phyloP scores from a whole-genome alignment of 2,329 filamentous ascomycete species.

The Sclerotinia spermophila region DNA sequence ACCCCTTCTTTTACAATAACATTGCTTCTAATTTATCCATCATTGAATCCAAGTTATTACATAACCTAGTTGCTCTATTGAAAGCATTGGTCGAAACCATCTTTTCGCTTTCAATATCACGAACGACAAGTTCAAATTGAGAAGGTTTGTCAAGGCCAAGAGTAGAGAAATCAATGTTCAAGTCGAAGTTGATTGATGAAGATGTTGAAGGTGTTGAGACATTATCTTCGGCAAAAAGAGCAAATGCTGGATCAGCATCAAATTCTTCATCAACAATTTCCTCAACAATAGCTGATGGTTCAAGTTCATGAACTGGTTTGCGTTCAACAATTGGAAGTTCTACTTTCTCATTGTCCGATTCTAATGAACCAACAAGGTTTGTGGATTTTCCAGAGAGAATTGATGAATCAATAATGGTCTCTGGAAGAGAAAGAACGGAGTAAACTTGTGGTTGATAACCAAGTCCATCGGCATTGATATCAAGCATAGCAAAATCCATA shows the following conservation, averaged over 20 bases:
- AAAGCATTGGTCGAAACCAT: slow-evolving; percentile 26
- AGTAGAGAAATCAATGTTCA: slow-evolving; percentile 48
- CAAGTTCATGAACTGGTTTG: slow-evolving; percentile 31
- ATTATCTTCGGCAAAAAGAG: slow-evolving; percentile 50
- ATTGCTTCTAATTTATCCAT: slow-evolving; percentile 30
- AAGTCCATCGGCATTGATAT: slow-evolving; percentile 53
- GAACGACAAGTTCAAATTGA: slow-evolving; percentile 61
- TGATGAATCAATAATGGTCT: slow-evolving; percentile 52
- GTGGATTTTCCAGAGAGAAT: slow-evolving; percentile 69
- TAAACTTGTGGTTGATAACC: slow-evolving; percentile 69
- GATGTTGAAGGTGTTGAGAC: slow-evolving; percentile 31
- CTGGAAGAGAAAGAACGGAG: slow-evolving; percentile 63
- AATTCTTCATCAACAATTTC: slow-evolving; percentile 51
- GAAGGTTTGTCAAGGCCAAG: slow-evolving; percentile 62
- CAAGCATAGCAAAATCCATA: slow-evolving; percentile 71
- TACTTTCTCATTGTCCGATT: slow-evolving; percentile 46
- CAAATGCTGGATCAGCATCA: slow-evolving; percentile 60
- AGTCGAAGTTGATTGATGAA: slow-evolving; percentile 37
- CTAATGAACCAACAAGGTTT: slow-evolving; percentile 43
- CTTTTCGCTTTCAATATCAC: slow-evolving; percentile 48
- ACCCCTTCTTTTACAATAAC: slow-evolving; percentile 23
- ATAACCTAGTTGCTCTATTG: slow-evolving; percentile 28
- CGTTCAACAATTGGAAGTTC: slow-evolving; percentile 48
- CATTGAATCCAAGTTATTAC: slow-evolving; percentile 31
- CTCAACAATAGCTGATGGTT: slow-evolving; percentile 25